These are phyloP conservation scores for Urtica urens DNA, from an alignment of 306 rosid genomes.

Conservation along the genomic window DNA sequence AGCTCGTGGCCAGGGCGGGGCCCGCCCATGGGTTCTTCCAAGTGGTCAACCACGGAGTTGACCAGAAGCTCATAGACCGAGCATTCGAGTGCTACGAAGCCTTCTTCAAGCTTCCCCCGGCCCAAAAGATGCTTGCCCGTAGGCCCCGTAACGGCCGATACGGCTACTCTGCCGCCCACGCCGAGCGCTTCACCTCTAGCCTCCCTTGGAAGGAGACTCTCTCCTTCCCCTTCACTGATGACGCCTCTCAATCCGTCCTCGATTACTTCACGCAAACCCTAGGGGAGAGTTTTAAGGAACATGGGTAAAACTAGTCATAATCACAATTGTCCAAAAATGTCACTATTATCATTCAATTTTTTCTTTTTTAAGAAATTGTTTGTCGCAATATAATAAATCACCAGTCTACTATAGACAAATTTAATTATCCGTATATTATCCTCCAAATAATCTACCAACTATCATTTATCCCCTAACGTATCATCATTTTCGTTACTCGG, in stretches of 20 bases:
- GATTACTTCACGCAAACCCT: conserved; percentile 36
- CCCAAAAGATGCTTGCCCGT: conserved; percentile 19
- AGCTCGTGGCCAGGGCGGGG: conserved; percentile 36
- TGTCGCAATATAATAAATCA: too few relatives aligned
- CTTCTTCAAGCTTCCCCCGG: conserved; percentile 46
- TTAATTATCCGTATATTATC: too few relatives aligned
- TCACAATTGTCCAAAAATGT: too few relatives aligned
- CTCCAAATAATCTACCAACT: not conserved
- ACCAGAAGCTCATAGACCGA: conserved; percentile 18
- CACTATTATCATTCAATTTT: too few relatives aligned
- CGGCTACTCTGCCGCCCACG: conserved; percentile 66
- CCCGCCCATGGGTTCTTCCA: conserved; percentile 66
- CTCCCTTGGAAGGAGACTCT: conserved; percentile 83
- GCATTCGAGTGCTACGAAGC: conserved; percentile 32
- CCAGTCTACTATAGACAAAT: too few relatives aligned
- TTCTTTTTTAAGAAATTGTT: too few relatives aligned
- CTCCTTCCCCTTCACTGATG: conserved; percentile 36
- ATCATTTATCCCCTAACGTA: not conserved
- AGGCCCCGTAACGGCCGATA: conserved; percentile 21
- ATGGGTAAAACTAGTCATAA: too few relatives aligned
- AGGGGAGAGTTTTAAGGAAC: conserved; percentile 34
- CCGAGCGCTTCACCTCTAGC: conserved; percentile 54
- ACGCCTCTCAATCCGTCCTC: conserved; percentile 20
- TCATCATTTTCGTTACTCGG: not conserved
- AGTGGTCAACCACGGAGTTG: conserved; percentile 59